Percentiles rank a stretch among this genome's conserved stretches.
Evolutionary conservation across 2,329 filamentous ascomycete genomes (phyloP).

Genomic region (Sclerotinia subarctica): DNA sequence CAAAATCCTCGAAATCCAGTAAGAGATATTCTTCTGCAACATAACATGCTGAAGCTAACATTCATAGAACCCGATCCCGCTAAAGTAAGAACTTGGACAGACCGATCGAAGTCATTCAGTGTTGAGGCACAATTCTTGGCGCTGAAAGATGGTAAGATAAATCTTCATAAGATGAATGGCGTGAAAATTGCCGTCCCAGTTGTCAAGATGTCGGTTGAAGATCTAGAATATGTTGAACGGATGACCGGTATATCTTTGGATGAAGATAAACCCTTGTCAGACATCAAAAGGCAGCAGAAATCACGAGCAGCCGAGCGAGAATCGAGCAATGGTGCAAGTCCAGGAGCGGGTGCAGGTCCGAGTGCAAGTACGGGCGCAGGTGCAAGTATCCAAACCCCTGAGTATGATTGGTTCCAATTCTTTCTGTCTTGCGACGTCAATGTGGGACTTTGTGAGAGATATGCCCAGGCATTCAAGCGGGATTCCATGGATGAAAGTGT

Average conservation of each 20-base stretch:
- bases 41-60: conserved; percentile 24
- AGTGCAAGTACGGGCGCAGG: conserved; percentile 55
- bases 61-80: conserved; percentile 71
- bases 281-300: conserved; percentile 56
- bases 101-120: conserved; percentile 91
- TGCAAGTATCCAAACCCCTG: conserved; percentile 63
- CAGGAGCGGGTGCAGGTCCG: conserved; percentile 62
- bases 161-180: conserved; percentile 95
- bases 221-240: conserved; percentile 91
- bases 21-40: conserved; percentile 42
- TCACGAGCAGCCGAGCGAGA: conserved; percentile 24
- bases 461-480: conserved; percentile 80
- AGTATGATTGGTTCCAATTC: conserved; percentile 99
- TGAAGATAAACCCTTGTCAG: conserved; percentile 89
- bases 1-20: conserved; percentile 67
- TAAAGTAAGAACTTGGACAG: conserved; percentile 90
- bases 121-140: conserved; percentile 96
- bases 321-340: conserved; percentile 46
- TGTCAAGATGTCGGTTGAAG: conserved; percentile 90
- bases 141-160: conserved; percentile 92
- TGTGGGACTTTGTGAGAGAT: conserved; percentile 89
- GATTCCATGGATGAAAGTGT: conserved; percentile 97
- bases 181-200: conserved; percentile 98
- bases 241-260: conserved; percentile 82
- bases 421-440: conserved; percentile 91